Evolutionary conservation across 139 green algal species (phyloP), one percentile per base, ranked within the genome.

Genomic region (Diplosphaera chodatii): DNA sequence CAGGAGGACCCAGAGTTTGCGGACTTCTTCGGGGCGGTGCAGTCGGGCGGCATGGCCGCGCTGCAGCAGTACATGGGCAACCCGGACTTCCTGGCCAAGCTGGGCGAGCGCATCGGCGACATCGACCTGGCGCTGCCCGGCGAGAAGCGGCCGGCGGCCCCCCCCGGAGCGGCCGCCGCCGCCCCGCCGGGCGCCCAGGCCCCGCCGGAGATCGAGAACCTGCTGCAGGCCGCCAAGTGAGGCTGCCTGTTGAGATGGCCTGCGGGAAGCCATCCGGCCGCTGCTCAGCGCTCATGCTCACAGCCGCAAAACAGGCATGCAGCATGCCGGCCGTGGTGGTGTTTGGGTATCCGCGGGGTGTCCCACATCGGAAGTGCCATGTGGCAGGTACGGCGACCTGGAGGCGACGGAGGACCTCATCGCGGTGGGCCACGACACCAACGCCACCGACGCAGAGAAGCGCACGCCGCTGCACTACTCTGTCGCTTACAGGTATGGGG

Each of bases 381-480:
- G n/a, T n/a, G n/a, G n/a, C 48, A 69, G 82, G 81, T 84, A 83
- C 55, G 89, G 86, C 4, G 90, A 96, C 68, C 23, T 91, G 25
- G 90, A 96, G 80, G 90, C 89, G 4, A 80, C 88, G 16, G 87
- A 94, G 77, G 92, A 97, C 77, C 96, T 93, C 74, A 83, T 96
- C 20, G 90, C 90, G 20, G 89, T 97, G 25, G 90, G 90, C 23
- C 94, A 96, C 80, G 87, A 81, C 41, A 28, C 70, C 33, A 73
- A 70, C 34, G 75, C 79, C 67, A 34, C 25, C 4, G 91, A 96
- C 74, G 66, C 64, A 4, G 82, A 94, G 67, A 69, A 69, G 5
- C 82, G 92, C 40, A 91, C 82, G 2, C 83, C 91, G 4, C 77
- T 97, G 76, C 91, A 96, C 72, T 96, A 86, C 64, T 86, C 90